These are phyloP conservation scores for Verticillium tricorpus DNA, from an alignment of 2,329 filamentous ascomycete genomes.

Conservation along the genomic window DNA sequence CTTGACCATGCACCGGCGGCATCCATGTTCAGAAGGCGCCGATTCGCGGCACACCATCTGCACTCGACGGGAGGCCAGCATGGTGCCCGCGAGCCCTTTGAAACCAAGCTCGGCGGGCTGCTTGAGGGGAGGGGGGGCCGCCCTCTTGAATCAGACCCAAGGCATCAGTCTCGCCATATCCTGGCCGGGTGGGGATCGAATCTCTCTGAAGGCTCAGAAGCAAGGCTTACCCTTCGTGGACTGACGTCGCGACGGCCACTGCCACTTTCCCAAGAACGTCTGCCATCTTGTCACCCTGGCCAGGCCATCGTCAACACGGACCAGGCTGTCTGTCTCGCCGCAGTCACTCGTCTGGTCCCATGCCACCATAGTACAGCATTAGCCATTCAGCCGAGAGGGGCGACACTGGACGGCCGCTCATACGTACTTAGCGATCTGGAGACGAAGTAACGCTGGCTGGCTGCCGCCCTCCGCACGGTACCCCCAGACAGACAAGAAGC, in stretches of 20 bases:
- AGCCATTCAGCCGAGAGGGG: neutral
- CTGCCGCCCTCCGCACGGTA: neutral
- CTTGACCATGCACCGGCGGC: neutral
- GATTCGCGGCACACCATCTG: neutral
- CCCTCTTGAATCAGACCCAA: neutral
- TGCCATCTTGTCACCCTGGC: slow-evolving; percentile 6
- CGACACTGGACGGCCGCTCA: neutral
- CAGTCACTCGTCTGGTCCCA: neutral
- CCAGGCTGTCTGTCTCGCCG: slow-evolving; percentile 20
- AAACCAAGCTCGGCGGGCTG: neutral
- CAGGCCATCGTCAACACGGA: slow-evolving; percentile 13
- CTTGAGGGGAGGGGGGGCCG: neutral
- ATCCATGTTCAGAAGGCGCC: neutral
- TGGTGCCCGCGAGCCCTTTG: neutral
- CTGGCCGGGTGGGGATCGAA: neutral
- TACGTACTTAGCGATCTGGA: neutral
- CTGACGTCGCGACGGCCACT: neutral
- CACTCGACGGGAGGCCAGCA: neutral
- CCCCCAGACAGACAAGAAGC: neutral
- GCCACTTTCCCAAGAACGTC: slow-evolving; percentile 2
- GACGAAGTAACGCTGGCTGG: neutral
- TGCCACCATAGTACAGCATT: slow-evolving; percentile 1
- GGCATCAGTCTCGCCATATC: neutral
- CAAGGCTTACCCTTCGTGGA: neutral
- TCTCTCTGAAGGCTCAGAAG: neutral